Base-by-base conservation (phyloP, 2,329 filamentous ascomycete genomes). In the Hymenoscyphus albidus region DNA sequence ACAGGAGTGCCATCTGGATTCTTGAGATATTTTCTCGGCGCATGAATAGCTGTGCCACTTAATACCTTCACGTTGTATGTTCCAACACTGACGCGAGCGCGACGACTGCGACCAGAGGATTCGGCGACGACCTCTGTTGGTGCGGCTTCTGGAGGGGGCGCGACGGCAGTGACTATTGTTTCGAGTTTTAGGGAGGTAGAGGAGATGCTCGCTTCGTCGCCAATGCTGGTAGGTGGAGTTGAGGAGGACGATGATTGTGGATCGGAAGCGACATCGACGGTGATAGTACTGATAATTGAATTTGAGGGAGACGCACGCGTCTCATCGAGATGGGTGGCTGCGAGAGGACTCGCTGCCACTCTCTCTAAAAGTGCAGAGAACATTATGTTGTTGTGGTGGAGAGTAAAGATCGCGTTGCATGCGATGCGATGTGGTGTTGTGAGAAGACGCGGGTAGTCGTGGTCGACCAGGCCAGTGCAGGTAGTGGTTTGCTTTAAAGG, bases 61-160 rank as follows among this genome's bases (percentile, higher is more conserved):
- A 90, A 79, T 70, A 84, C 82, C 68, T 85, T 81, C 16, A 89
- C 77, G 71, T 92, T 92, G 77, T 92, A 92, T 16, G 87, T 83
- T 13, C 84, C 82, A 18, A 85, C 78, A 62, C 80, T 82, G n/a
- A 77, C 72, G 67, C 84, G 82, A 44, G 81, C 78, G 71, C 88
- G 84, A 70, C 82, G 82, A 66, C 83, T 80, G 64, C 86, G 83
- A 62, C 74, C 72, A 60, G 75, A 60, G n/a, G 64, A 55, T n/a
- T 63, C 59, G 39, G 51, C 64, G 12, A 59, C 44, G 54, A 39
- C 22, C 14, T 44, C 40, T 31, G 51, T 3, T 27, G 62, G 27
- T 22, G 40, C 42, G 5, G 59, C 14, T 12, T 35, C 22, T 51
- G 62, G 62, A 54, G 40, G 39, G 16, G 31, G 18, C 58, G 42